Evolutionary conservation across 306 rosid species (phyloP), one percentile per base, ranked within the genome.

Genomic region (Malus sylvestris): DNA sequence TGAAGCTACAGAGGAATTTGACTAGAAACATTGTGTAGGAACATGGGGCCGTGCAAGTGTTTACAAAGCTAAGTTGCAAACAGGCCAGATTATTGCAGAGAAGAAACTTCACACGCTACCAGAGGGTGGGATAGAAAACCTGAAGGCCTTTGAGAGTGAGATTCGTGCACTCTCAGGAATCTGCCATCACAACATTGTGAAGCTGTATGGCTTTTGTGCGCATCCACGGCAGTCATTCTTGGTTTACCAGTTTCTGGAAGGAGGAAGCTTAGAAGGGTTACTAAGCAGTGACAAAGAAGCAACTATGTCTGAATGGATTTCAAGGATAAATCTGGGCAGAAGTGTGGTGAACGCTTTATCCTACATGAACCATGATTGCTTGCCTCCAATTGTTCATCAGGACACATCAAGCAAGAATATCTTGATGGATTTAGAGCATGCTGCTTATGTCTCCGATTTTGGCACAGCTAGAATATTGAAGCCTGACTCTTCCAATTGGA

Each of bases 361-460:
- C n/a, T 76, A 55, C 29, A 16, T 67, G 58, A 59, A 67, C 57
- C 58, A 57, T 67, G 80, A 76, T 29, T 76, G 74, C 33, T 76
- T 67, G 4, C 80, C 67, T 35, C 68, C 80, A 68, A 71, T 78
- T 4, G n/a, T 78, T 71, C 81, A 78, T 51, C 42, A 58, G 49
- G 76, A 78, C 71, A 70, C 71, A 14, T 70, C 76, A 4, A 78
- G 76, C 64, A 70, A 78, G 52, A 78, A 78, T 23, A 71, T 78
- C 53, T 35, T 62, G 71, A 27, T 78, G 32, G 81, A 71, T 23
- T 62, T 63, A 35, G 46, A 70, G 19, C 7, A 61, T 6, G 11
- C 6, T 9, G 71, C 71, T 6, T 33, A 22, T 0, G 62, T 70
- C 9, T 78, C 71, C 0, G 76, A 77, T 27, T 67, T 71, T 9